Conservation (phyloP, 768 basidiomycete species). For the Kondoa malvinella region DNA sequence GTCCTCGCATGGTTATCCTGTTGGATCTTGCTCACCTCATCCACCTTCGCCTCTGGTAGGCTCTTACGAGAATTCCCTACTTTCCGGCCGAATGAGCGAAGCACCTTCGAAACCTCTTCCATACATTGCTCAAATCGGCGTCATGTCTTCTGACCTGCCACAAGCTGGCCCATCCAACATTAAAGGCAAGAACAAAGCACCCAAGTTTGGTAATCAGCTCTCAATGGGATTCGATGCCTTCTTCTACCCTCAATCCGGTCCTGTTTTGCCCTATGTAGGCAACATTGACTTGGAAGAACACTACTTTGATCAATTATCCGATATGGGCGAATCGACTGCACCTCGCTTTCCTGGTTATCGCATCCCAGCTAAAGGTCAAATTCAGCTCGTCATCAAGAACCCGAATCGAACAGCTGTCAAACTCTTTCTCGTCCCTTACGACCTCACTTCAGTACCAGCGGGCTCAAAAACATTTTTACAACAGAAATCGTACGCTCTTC, state of each 20-base stretch:
- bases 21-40: neutral
- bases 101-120: constrained; percentile 24
- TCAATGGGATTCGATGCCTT: constrained; percentile 22
- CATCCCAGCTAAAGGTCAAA: constrained; percentile 28
- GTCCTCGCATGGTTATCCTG: neutral
- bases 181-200: constrained; percentile 22
- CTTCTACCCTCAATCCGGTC: constrained; percentile 16
- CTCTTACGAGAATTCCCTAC: constrained; percentile 29
- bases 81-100: constrained; percentile 27
- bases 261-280: constrained; percentile 29
- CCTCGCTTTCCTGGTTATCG: constrained; percentile 29
- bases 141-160: constrained; percentile 12
- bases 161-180: constrained; percentile 14
- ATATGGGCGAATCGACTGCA: neutral
- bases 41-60: constrained; percentile 22
- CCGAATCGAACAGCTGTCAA: constrained; percentile 28
- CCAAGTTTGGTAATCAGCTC: constrained; percentile 18
- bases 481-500: constrained; percentile 26
- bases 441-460: constrained; percentile 27
- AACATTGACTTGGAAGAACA: constrained; percentile 28
- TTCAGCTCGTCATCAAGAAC: constrained; percentile 31
- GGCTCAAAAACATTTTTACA: constrained; percentile 29
- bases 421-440: constrained; percentile 31
- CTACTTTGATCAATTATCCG: constrained; percentile 16
- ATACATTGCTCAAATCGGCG: constrained; percentile 26